Evolutionary conservation across 495 filamentous ascomycete species (phyloP).

Genomic region (Evansstolkia leycettana): DNA sequence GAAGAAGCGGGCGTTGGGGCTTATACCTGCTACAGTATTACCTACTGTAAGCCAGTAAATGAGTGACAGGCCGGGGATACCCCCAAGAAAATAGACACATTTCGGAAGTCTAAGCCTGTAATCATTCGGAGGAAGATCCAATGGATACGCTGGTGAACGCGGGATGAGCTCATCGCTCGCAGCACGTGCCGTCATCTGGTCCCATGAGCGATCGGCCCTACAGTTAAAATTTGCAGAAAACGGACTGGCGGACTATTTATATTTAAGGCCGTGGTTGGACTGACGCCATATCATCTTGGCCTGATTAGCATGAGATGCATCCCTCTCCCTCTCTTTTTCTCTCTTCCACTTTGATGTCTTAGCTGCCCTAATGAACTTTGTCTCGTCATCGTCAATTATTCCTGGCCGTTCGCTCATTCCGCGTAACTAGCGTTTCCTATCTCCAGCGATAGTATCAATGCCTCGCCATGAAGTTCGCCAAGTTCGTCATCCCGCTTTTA

Average conservation of each 20-base stretch:
- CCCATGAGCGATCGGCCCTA: constrained; percentile 7
- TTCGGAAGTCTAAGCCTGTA: too few species aligned
- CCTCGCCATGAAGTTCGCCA: constrained; percentile 49
- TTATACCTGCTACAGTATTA: too few species aligned
- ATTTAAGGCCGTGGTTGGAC: too few species aligned
- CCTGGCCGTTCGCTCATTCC: neutral
- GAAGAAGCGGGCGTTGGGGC: too few species aligned
- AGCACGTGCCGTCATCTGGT: constrained; percentile 6
- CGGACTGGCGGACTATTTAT: too few species aligned
- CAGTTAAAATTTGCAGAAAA: too few species aligned
- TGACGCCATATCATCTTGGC: too few species aligned
- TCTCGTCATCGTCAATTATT: neutral
- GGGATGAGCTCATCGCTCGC: constrained; percentile 1
- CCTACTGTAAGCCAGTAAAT: too few species aligned
- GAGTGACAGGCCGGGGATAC: too few species aligned
- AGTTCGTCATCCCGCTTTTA: constrained; percentile 26
- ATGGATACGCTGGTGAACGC: too few species aligned
- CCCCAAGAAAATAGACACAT: too few species aligned
- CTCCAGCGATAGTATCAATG: neutral
- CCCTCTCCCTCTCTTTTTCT: constrained; percentile 1
- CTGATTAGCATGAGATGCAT: neutral
- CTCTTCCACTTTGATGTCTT: neutral
- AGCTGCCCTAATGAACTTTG: neutral
- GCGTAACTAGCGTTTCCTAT: constrained; percentile 10
- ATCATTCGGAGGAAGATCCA: too few species aligned